Evolutionary conservation across 148 eudicot species (phyloP).

Genomic region (Vaccinium corymbosum): DNA sequence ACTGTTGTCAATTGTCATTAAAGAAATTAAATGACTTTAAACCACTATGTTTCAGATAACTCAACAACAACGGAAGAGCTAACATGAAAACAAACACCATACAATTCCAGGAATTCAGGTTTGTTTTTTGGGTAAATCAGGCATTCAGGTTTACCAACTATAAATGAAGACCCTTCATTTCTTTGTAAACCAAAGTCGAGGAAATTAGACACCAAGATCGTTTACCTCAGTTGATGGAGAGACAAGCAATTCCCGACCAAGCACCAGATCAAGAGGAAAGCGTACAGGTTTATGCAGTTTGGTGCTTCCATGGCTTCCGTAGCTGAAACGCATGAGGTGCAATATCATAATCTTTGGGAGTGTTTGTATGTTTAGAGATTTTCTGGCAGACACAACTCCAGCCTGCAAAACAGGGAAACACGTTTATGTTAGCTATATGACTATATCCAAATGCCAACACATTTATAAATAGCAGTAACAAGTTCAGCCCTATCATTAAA

Average conservation of each 20-base stretch:
- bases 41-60: not conserved
- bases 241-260: slow-evolving; percentile 72
- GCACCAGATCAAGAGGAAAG: slow-evolving; percentile 75
- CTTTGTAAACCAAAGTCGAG: not conserved
- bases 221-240: slow-evolving; percentile 64
- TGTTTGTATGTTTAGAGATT: slow-evolving; percentile 68
- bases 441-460: not conserved
- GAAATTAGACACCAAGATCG: not conserved
- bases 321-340: slow-evolving; percentile 95
- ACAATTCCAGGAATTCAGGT: not conserved
- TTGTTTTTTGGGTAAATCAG: too few species aligned
- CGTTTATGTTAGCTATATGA: not conserved
- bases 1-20: not conserved
- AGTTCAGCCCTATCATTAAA: not conserved
- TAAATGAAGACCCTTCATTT: not conserved
- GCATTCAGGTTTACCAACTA: not conserved
- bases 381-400: slow-evolving; percentile 82
- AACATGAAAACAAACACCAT: not conserved
- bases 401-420: slow-evolving; percentile 38
- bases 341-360: slow-evolving; percentile 81
- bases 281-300: slow-evolving; percentile 74
- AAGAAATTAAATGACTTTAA: not conserved
- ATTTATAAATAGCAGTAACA: not conserved
- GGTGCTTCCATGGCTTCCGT: slow-evolving; percentile 84
- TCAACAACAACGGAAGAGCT: not conserved